A percentile compares a stretch with the other conserved stretches of the same genome.
These are phyloP conservation scores for Claviceps citrina DNA, from an alignment of 2,329 filamentous ascomycete genomes.

Conservation along the genomic window DNA sequence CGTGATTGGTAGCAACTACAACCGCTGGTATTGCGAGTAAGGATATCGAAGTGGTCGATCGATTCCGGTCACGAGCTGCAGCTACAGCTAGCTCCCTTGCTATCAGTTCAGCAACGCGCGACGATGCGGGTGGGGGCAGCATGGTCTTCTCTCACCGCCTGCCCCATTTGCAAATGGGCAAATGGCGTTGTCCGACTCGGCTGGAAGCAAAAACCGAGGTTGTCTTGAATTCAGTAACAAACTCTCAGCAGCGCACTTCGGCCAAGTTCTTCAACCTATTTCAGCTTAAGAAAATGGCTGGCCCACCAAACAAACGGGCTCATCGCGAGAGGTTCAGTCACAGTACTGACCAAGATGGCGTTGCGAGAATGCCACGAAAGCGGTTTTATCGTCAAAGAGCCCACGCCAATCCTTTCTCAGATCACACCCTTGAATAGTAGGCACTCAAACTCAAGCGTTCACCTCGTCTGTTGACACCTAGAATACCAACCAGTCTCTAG, in stretches of 20 bases:
- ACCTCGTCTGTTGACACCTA: slow-evolving; percentile 3
- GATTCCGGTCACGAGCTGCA: neutral
- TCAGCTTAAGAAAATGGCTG: slow-evolving; percentile 12
- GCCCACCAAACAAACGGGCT: slow-evolving; percentile 37
- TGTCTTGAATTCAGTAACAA: neutral
- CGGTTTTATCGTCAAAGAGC: slow-evolving; percentile 92
- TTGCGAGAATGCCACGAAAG: slow-evolving; percentile 65
- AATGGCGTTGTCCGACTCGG: neutral
- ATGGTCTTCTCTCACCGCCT: slow-evolving; percentile 6
- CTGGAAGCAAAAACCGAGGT: neutral
- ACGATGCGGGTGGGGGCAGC: neutral
- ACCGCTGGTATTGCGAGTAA: neutral
- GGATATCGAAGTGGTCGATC: neutral
- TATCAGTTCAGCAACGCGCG: no score
- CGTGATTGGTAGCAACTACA: neutral
- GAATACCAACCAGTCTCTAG: slow-evolving; percentile 28
- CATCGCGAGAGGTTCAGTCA: slow-evolving; percentile 53
- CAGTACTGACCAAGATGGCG: slow-evolving; percentile 33
- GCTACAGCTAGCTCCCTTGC: no score
- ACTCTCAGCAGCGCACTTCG: neutral
- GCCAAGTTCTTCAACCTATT: neutral
- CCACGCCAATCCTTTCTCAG: slow-evolving; percentile 95
- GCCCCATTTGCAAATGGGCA: slow-evolving; percentile 4
- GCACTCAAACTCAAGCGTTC: neutral
- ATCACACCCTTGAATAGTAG: slow-evolving; percentile 80